These are phyloP conservation scores for Rhodosporidiobolus odoratus DNA, from an alignment of 768 basidiomycete genomes.

Conservation along the genomic window DNA sequence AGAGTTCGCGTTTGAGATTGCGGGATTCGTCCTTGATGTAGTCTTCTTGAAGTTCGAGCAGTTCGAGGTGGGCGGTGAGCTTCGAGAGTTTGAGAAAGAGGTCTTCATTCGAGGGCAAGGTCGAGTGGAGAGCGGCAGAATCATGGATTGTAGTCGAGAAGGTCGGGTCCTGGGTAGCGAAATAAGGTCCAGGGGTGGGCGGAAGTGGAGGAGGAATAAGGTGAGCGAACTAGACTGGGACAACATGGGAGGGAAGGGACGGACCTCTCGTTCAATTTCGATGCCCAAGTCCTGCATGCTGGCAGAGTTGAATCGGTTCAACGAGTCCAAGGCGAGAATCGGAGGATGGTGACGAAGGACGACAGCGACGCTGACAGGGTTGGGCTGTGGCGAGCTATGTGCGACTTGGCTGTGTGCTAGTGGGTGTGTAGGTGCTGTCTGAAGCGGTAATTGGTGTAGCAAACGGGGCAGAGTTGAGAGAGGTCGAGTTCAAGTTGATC, in stretches of 20 bases:
- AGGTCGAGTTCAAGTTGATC: too few relatives aligned
- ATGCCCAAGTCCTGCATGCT: constrained; percentile 36
- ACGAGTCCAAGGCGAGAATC: background rate
- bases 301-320: background rate
- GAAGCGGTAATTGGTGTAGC: too few relatives aligned
- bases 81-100: constrained; percentile 97
- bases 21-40: constrained; percentile 99
- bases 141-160: constrained; percentile 30
- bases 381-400: too few relatives aligned
- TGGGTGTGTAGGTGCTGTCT: too few relatives aligned
- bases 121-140: constrained; percentile 22
- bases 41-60: constrained; percentile 71
- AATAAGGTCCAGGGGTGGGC: background rate
- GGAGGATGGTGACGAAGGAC: background rate
- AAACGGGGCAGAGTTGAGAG: too few relatives aligned
- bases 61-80: constrained; percentile 86
- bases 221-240: background rate
- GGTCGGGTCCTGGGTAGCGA: constrained; percentile 32
- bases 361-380: too few relatives aligned
- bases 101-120: constrained; percentile 57
- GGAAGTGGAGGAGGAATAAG: background rate
- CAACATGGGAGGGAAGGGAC: background rate
- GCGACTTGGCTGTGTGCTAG: too few relatives aligned
- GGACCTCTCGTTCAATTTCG: constrained; percentile 35
- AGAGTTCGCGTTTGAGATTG: constrained; percentile 93